Base-by-base conservation (phyloP, 148 eudicot genomes). In the Drosera capensis region DNA sequence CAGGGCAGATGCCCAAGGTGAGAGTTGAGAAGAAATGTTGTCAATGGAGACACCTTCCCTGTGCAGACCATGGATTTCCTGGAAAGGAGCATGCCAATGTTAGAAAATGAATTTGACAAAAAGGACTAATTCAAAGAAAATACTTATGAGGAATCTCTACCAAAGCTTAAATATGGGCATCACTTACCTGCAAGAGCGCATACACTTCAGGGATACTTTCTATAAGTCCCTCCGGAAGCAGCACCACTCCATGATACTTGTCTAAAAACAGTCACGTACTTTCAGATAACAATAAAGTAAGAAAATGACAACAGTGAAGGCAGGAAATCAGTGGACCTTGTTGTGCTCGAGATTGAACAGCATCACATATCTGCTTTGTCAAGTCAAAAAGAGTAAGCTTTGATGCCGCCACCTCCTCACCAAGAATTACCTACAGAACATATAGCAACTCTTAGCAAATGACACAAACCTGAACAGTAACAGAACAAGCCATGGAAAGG, bases 1-100 rank as follows among this genome's bases (percentile, higher is more conserved):
- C 54, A 90, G 75, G 40, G 99, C 95, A 38, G 95, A 90, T 45
- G 99, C 87, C 99, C 99, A 90, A 14, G 99, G 99, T 58, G 99
- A 84, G 40, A 90, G 73, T 42, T 90, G 87, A 43, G 88, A 62
- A 50, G 82, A 80, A 51, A 78, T 90, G 5, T 66, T 71, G 38
- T 90, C 93, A 57, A 63, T 62, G 55, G 80, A 75, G 51, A 78
- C 80, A 56, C 99, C 99, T 73, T 81, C 71, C 42, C 75, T 52
- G 45, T 78, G 74, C 60, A 84, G 74, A 48, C 70, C 65, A 57
- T 90, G 99, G 54, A 90, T 80, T 78, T 90, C 99, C 99, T 90
- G 84, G 15, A 43, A 6, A 2, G 26, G 47, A 14, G 29, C 38
- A 55, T 23, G 45, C 22, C 30, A 54, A 28, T 21, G 34, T 46